Percentiles rank a stretch among this genome's conserved stretches.
Conservation (phyloP, 2,329 filamentous ascomycete genomes). For the Emericellopsis atlantica region DNA sequence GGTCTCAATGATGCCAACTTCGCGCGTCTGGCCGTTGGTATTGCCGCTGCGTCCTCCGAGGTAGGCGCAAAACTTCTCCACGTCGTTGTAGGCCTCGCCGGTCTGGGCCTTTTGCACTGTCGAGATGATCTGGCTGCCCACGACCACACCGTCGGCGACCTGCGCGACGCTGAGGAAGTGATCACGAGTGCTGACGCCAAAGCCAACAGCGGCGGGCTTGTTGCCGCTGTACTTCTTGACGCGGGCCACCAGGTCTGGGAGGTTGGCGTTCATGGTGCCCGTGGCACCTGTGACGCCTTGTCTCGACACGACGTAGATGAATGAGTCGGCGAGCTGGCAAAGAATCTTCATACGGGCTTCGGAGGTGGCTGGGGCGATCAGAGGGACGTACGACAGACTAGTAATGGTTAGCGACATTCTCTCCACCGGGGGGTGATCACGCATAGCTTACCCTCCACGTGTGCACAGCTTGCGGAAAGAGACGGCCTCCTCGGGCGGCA, state of each 20-base stretch:
- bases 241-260: slow-evolving; percentile 69
- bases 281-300: slow-evolving; percentile 94
- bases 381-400: slow-evolving; percentile 86
- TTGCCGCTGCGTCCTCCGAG: slow-evolving; percentile 34
- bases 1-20: slow-evolving; percentile 60
- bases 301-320: slow-evolving; percentile 95
- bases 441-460: slow-evolving; percentile 49
- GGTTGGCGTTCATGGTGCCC: slow-evolving; percentile 66
- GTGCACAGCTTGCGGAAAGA: slow-evolving; percentile 80
- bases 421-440: no score
- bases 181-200: slow-evolving; percentile 89
- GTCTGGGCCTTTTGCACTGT: slow-evolving; percentile 38
- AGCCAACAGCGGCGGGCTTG: slow-evolving; percentile 83
- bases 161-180: slow-evolving; percentile 80
- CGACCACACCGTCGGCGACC: slow-evolving; percentile 87
- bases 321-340: slow-evolving; percentile 93
- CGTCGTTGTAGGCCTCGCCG: slow-evolving; percentile 41
- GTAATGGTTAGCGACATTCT: neutral
- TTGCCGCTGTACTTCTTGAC: slow-evolving; percentile 90
- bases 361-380: slow-evolving; percentile 89
- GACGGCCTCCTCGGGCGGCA: slow-evolving; percentile 91
- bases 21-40: slow-evolving; percentile 34
- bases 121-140: slow-evolving; percentile 89
- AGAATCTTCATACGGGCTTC: slow-evolving; percentile 89
- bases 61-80: slow-evolving; percentile 77